A percentile compares a stretch with the other conserved stretches of the same genome.
These are phyloP conservation scores for Blastobotrys petasosporus DNA, from an alignment of 1,139 yeast species.

Conservation along the genomic window DNA sequence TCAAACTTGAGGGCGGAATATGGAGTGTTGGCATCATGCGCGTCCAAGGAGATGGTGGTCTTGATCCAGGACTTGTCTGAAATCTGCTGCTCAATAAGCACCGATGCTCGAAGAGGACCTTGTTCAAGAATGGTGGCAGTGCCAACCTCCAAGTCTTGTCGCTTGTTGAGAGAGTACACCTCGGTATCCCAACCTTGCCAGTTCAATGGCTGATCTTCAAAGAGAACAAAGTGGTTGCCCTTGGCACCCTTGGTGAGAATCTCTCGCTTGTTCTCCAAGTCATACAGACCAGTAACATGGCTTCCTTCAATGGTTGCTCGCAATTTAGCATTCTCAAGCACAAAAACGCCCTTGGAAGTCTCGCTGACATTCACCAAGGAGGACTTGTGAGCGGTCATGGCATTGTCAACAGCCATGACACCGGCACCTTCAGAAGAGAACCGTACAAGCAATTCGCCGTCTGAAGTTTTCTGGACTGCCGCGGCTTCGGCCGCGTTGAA, in stretches of 20 bases:
- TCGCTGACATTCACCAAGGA: slow-evolving; percentile 30
- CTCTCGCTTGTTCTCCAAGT: slow-evolving; percentile 55
- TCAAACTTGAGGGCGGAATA: slow-evolving; percentile 43
- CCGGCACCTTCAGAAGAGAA: slow-evolving; percentile 17
- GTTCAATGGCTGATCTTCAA: slow-evolving; percentile 82
- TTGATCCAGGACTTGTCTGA: slow-evolving; percentile 54
- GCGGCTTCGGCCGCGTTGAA: slow-evolving; percentile 9
- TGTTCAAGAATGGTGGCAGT: slow-evolving; percentile 42
- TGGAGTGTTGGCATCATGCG: slow-evolving; percentile 31
- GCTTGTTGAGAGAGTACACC: slow-evolving; percentile 68
- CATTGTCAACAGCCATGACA: slow-evolving; percentile 14
- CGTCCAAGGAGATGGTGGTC: slow-evolving; percentile 67
- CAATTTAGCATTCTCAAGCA: slow-evolving; percentile 54
- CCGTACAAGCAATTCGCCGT: slow-evolving; percentile 5
- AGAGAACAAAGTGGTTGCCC: slow-evolving; percentile 71
- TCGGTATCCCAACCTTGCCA: slow-evolving; percentile 99
- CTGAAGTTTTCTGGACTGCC: slow-evolving; percentile 11
- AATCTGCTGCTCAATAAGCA: slow-evolving; percentile 52
- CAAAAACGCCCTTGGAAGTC: slow-evolving; percentile 38
- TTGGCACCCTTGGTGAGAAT: slow-evolving; percentile 54
- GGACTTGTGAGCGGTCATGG: slow-evolving; percentile 12
- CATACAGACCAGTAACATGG: slow-evolving; percentile 57
- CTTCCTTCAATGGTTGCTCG: slow-evolving; percentile 57
- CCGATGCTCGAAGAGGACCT: slow-evolving; percentile 56
- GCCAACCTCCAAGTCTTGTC: slow-evolving; percentile 42